Conservation (phyloP, 2,329 filamentous ascomycete genomes). For the Leptosphaerulina australis region DNA sequence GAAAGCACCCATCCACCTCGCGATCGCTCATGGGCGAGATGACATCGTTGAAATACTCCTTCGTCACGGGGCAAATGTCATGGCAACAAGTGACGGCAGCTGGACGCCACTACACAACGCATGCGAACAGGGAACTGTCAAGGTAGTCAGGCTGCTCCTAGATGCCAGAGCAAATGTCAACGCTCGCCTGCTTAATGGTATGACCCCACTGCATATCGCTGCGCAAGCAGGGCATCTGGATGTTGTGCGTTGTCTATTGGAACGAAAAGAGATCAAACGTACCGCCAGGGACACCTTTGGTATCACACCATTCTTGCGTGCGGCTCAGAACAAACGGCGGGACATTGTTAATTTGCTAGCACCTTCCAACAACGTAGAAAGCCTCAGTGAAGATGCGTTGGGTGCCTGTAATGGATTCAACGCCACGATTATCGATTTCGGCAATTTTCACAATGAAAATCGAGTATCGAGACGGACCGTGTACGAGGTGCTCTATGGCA, state of each 20-base stretch:
- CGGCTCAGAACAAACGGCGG: slow-evolving; percentile 49
- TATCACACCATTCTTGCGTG: slow-evolving; percentile 52
- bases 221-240: slow-evolving; percentile 45
- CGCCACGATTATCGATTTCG: slow-evolving; percentile 50
- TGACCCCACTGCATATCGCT: slow-evolving; percentile 48
- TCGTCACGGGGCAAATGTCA: slow-evolving; percentile 38
- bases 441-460: slow-evolving; percentile 46
- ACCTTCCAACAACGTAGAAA: slow-evolving; percentile 50
- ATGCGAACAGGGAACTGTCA: slow-evolving; percentile 42
- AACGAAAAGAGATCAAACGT: slow-evolving; percentile 45
- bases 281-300: slow-evolving; percentile 52
- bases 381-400: slow-evolving; percentile 42
- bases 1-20: slow-evolving; percentile 47
- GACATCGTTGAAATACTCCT: slow-evolving; percentile 46
- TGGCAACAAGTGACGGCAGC: slow-evolving; percentile 43
- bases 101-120: slow-evolving; percentile 47
- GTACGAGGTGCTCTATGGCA: slow-evolving; percentile 46
- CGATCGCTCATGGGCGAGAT: slow-evolving; percentile 42
- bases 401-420: slow-evolving; percentile 48
- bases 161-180: slow-evolving; percentile 43
- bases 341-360: slow-evolving; percentile 52
- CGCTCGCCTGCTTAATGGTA: slow-evolving; percentile 40
- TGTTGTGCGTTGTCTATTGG: slow-evolving; percentile 47
- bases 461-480: slow-evolving; percentile 41
- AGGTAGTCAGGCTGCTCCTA: slow-evolving; percentile 40